Conservation (phyloP, 495 filamentous ascomycete genomes). For the Margaritispora aquatica region DNA sequence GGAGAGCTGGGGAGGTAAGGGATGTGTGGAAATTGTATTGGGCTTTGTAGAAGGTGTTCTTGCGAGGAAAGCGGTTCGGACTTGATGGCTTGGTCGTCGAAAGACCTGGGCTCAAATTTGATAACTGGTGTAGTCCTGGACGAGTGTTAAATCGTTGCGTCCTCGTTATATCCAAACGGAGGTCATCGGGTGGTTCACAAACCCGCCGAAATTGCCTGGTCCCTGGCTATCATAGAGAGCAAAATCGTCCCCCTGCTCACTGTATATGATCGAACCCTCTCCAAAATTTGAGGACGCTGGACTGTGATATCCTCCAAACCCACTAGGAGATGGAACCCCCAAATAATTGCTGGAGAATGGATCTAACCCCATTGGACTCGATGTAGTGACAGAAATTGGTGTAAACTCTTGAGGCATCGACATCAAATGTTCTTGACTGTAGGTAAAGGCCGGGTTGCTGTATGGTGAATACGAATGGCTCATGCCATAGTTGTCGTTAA, state of each 20-base stretch:
- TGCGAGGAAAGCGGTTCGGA: conserved; percentile 15
- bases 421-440: conserved; percentile 49
- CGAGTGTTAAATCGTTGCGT: conserved; percentile 26
- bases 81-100: conserved; percentile 14
- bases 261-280: conserved; percentile 43
- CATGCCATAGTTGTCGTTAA: conserved; percentile 31
- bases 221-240: conserved; percentile 26
- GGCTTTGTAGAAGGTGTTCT: conserved; percentile 5
- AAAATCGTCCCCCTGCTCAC: conserved; percentile 43
- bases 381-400: conserved; percentile 29
- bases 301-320: conserved; percentile 41
- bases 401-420: conserved; percentile 25
- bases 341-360: conserved; percentile 47
- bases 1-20: conserved; percentile 22
- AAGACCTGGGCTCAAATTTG: conserved; percentile 17
- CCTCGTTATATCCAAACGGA: conserved; percentile 25
- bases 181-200: conserved; percentile 20
- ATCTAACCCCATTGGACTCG: conserved; percentile 44
- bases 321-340: conserved; percentile 48
- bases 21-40: background rate
- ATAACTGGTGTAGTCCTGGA: conserved; percentile 22
- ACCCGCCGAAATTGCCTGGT: conserved; percentile 25
- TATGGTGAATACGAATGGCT: conserved; percentile 37
- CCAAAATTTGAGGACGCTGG: conserved; percentile 48
- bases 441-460: conserved; percentile 46